phyloP scores from a whole-genome alignment of 768 basidiomycete genomes.

The Mrakia gelida region DNA sequence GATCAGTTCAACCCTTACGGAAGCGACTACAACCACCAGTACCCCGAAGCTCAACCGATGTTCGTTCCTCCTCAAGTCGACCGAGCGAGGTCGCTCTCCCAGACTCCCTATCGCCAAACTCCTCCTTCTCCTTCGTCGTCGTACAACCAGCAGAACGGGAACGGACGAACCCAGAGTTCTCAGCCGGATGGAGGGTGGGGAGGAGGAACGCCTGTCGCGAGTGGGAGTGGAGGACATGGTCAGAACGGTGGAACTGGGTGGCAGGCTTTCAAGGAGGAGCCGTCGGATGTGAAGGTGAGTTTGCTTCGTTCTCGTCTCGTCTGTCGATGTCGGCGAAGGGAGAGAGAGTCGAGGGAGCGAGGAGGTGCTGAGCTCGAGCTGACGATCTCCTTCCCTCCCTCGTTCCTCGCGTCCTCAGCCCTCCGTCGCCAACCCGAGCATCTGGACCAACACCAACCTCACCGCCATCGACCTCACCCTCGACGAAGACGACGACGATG shows the following conservation, averaged over 20 bases:
- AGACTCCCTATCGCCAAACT: too few species aligned
- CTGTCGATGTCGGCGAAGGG: background rate
- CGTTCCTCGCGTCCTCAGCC: background rate
- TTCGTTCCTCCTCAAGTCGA: too few species aligned
- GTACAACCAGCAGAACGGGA: background rate
- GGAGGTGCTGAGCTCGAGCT: background rate
- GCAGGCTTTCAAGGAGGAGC: background rate
- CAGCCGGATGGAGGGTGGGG: background rate
- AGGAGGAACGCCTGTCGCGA: background rate
- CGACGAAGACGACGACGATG: conserved; percentile 4
- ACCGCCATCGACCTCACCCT: background rate
- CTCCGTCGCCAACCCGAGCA: background rate
- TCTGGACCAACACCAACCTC: background rate
- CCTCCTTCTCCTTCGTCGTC: too few species aligned
- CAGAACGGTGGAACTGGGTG: background rate
- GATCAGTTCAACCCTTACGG: too few species aligned
- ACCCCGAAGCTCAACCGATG: too few species aligned
- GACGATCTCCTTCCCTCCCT: background rate
- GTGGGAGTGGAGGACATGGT: background rate
- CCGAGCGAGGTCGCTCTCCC: too few species aligned
- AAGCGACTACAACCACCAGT: too few species aligned
- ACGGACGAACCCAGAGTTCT: background rate
- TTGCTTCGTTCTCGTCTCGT: background rate
- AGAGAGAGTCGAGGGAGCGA: too few species aligned
- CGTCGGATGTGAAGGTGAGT: background rate